Conservation (phyloP, 257 asterid genomes). For the Solanum chiquidenum region DNA sequence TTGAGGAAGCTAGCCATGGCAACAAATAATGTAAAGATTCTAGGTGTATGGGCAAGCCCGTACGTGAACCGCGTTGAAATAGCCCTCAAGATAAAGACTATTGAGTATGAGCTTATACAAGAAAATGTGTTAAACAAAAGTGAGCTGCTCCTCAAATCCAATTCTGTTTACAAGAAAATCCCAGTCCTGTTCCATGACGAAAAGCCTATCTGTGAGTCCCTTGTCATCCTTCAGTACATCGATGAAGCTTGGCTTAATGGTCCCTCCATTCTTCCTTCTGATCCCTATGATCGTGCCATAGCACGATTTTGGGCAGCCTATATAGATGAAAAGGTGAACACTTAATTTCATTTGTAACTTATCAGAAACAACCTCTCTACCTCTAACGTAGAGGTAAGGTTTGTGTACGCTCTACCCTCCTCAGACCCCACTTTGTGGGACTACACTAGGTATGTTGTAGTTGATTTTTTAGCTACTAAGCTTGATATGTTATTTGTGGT, state of each 20-base stretch:
- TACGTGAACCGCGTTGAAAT: constrained; percentile 11
- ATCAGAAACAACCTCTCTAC: not conserved
- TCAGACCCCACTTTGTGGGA: not conserved
- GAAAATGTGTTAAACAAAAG: constrained; percentile 10
- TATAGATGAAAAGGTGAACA: constrained; percentile 16
- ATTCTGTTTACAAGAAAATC: not conserved
- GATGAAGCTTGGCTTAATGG: constrained; percentile 23
- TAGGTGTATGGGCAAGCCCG: constrained; percentile 3
- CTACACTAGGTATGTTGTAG: not conserved
- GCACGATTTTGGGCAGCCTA: constrained; percentile 30
- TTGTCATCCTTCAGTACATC: constrained; percentile 20
- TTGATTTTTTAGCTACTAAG: not conserved
- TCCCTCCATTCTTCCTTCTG: constrained; percentile 18
- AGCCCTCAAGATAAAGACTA: constrained; percentile 23
- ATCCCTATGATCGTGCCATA: constrained; percentile 23
- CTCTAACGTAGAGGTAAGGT: not conserved
- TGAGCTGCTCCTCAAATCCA: constrained; percentile 23
- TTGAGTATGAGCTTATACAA: constrained; percentile 6
- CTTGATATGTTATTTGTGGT: not conserved
- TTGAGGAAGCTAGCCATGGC: not conserved
- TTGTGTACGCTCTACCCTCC: not conserved
- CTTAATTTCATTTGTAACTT: not conserved
- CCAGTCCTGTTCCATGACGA: not conserved
- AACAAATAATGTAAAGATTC: not conserved
- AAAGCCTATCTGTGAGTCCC: constrained; percentile 29